Evolutionary conservation across 805 yeast genomes (phyloP).

Genomic region (Lachancea lanzarotensis): DNA sequence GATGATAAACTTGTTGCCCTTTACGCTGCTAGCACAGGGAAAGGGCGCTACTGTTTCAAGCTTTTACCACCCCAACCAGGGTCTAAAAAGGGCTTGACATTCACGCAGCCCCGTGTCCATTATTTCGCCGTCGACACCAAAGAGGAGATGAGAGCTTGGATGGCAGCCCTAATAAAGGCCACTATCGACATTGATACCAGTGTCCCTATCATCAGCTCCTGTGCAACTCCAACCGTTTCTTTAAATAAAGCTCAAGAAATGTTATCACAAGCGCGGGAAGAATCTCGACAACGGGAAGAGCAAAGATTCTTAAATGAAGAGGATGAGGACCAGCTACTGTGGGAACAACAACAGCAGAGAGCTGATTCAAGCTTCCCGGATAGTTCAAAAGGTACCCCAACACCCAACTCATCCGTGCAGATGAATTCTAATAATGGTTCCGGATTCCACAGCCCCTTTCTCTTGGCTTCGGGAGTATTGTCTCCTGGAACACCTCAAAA

Average conservation of each 20-base stretch:
- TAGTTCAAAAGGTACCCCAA: conserved; percentile 6
- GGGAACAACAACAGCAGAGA: conserved; percentile 29
- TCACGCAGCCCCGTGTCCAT: conserved; percentile 93
- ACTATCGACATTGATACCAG: conserved; percentile 93
- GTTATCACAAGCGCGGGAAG: conserved; percentile 75
- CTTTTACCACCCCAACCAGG: conserved; percentile 98
- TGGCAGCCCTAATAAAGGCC: conserved; percentile 89
- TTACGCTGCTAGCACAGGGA: conserved; percentile 89
- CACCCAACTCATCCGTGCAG: conserved; percentile 9
- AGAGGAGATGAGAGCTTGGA: conserved; percentile 93
- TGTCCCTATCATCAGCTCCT: conserved; percentile 86
- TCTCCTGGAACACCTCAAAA: conserved; percentile 35
- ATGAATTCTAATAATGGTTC: conserved; percentile 22
- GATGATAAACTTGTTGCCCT: conserved; percentile 82
- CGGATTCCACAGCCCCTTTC: conserved; percentile 64
- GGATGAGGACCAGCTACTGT: conserved; percentile 26
- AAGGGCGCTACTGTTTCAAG: conserved; percentile 90
- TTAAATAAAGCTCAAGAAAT: conserved; percentile 80
- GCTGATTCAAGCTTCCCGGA: conserved; percentile 10
- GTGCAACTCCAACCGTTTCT: conserved; percentile 92
- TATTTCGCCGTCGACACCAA: conserved; percentile 90
- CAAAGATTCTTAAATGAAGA: conserved; percentile 26
- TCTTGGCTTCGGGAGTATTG: conserved; percentile 54
- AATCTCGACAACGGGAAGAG: conserved; percentile 50
- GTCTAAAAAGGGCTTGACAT: conserved; percentile 86